Evolutionary conservation across 2,329 filamentous ascomycete species (phyloP).

Genomic region (Stachybotrys elegans): DNA sequence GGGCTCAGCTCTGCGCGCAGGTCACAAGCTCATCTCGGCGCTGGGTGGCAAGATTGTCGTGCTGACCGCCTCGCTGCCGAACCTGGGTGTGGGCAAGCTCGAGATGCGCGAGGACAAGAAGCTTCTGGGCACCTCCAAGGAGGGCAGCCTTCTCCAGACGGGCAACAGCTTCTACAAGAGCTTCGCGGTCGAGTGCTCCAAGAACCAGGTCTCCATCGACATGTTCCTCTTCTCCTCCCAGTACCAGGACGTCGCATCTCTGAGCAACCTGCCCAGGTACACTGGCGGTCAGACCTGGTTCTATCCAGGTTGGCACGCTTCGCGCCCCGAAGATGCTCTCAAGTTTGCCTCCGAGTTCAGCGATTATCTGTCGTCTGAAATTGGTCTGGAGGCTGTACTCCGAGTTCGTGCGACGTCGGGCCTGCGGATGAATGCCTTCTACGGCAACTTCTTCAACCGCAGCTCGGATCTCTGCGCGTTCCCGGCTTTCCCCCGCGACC

Average conservation of each 20-base stretch:
- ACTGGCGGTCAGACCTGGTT: slow-evolving; percentile 98
- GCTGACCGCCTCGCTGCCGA: slow-evolving; percentile 83
- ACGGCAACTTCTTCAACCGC: slow-evolving; percentile 99
- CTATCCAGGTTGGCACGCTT: slow-evolving; percentile 96
- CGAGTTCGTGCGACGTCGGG: slow-evolving; percentile 93
- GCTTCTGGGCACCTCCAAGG: slow-evolving; percentile 87
- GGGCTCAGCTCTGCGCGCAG: slow-evolving; percentile 87
- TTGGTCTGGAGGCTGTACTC: slow-evolving; percentile 91
- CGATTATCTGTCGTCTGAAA: slow-evolving; percentile 93
- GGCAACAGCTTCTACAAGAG: slow-evolving; percentile 98
- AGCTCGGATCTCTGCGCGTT: slow-evolving; percentile 97
- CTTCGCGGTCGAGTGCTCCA: slow-evolving; percentile 97
- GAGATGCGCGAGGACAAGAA: slow-evolving; percentile 97
- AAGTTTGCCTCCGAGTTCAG: slow-evolving; percentile 97
- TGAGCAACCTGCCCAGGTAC: slow-evolving; percentile 92
- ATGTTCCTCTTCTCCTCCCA: slow-evolving; percentile 97
- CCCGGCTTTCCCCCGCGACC: slow-evolving; percentile 94
- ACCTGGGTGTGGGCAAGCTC: slow-evolving; percentile 81
- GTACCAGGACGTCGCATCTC: slow-evolving; percentile 94
- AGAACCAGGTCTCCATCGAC: slow-evolving; percentile 96
- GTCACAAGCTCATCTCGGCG: slow-evolving; percentile 91
- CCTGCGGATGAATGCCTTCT: slow-evolving; percentile 94
- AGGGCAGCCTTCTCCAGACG: slow-evolving; percentile 81
- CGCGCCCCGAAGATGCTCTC: slow-evolving; percentile 88
- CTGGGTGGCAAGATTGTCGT: slow-evolving; percentile 94